Base-by-base conservation (phyloP, 768 basidiomycete genomes). In the Rhodotorula babjevae region DNA sequence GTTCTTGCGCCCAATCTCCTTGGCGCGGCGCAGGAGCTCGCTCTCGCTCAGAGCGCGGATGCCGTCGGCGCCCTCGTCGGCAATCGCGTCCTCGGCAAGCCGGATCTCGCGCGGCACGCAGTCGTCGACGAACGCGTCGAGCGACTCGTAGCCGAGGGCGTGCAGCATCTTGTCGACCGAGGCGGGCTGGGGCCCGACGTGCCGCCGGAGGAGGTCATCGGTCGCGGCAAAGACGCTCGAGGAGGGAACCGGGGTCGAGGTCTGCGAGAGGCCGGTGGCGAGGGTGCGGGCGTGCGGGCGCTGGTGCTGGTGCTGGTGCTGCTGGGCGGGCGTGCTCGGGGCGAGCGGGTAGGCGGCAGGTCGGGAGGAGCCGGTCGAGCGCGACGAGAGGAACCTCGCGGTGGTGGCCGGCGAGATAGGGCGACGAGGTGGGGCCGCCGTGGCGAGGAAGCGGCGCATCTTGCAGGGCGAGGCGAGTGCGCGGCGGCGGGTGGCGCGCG, bases 161-260 rank as follows among this genome's bases (percentile, higher is more conserved):
- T 85, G 82, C 72, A 99, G 89, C 95, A 97, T 98, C 58, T 84
- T 84, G 5, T 85, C 82, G 36, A 89, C 86, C 82, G 95, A 93
- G n/a, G 82, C 81, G 69, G 87, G 87, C 79, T 93, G 89, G 23
- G 95, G 95, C 23, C 95, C 96, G 77, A 98, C 88, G 81, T 99
- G 95, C 46, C 95, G 87, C 77, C 91, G 87, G 58, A 88, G 81
- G 83, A 98, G 97, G 47, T 88, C 90, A 83, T 99, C 95, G 74
- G 96, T 84, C 4, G 93, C 87, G 21, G 88, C 85, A 80, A 95
- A 92, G 74, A 94, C 84, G 44, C 88, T 80, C 16, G 77, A 52
- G 9, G 65, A 21, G 27, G 74, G 74, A 46, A 72, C 65, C 46
- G 65, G 56, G 2, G 25, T 15, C 23, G 47, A n/a, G 23, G 40